Conservation (phyloP, 2,329 filamentous ascomycete species). For the Lasiodiplodia sp. region DNA sequence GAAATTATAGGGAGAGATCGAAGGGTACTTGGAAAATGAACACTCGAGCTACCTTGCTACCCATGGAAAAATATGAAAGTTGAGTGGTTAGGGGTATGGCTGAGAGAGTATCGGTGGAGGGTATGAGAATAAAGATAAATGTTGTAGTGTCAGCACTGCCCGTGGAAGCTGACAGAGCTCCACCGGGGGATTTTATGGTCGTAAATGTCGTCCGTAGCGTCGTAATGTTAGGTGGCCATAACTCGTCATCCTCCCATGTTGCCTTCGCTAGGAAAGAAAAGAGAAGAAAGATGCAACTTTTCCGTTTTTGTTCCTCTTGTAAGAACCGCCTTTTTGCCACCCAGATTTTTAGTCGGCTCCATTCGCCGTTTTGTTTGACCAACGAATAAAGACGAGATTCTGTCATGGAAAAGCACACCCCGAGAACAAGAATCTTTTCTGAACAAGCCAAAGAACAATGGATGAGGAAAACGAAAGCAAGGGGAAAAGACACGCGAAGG, state of each 20-base stretch:
- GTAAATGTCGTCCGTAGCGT: slow-evolving; percentile 16
- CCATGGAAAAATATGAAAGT: background rate
- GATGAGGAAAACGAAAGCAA: background rate
- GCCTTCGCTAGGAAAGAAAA: background rate
- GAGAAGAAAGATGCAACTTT: slow-evolving; percentile 7
- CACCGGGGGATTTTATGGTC: background rate
- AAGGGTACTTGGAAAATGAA: background rate
- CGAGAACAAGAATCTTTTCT: slow-evolving; percentile 8
- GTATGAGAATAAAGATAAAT: background rate
- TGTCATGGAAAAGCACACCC: background rate
- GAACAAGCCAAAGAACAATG: background rate
- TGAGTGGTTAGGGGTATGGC: background rate
- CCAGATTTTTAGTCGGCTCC: slow-evolving; percentile 13
- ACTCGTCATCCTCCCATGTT: slow-evolving; percentile 18
- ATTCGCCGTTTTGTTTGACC: background rate
- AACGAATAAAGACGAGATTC: slow-evolving; percentile 8
- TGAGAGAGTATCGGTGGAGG: background rate
- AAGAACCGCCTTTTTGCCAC: slow-evolving; percentile 5
- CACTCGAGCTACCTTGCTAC: background rate
- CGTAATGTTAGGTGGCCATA: slow-evolving; percentile 14
- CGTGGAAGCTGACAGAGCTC: background rate
- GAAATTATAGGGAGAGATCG: background rate
- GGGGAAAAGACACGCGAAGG: background rate
- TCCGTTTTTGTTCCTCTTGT: slow-evolving; percentile 23
- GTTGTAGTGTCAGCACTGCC: background rate